These are phyloP conservation scores for Chaetomiaceae sp. DNA, from an alignment of 2,329 filamentous ascomycete genomes.

Conservation along the genomic window DNA sequence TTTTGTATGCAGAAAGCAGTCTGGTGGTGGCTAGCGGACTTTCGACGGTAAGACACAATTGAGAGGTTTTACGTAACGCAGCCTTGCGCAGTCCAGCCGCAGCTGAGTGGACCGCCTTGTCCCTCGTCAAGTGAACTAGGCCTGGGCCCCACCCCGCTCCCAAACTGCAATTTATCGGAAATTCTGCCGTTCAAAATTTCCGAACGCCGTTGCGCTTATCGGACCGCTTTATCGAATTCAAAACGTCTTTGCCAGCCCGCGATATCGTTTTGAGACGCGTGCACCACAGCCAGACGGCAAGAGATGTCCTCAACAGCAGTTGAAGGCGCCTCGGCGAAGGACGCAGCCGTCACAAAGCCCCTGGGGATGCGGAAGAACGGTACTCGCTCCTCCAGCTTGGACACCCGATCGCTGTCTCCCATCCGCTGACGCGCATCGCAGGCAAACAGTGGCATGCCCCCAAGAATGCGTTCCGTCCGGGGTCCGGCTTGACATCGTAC, in stretches of 20 bases:
- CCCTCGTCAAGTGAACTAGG: too few species aligned
- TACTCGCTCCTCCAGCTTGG: conserved; percentile 35
- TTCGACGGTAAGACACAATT: too few species aligned
- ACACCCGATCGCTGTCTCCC: not conserved
- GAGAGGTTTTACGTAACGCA: too few species aligned
- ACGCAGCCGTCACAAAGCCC: conserved; percentile 33
- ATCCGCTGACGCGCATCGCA: conserved; percentile 33
- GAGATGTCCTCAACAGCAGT: conserved; percentile 39
- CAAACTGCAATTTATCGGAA: not conserved
- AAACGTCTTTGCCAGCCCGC: too few species aligned
- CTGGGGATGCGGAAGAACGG: conserved; percentile 79
- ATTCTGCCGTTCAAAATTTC: conserved; percentile 7
- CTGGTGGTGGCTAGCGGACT: too few species aligned
- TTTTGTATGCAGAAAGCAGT: too few species aligned
- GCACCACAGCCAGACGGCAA: conserved; percentile 9
- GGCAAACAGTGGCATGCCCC: conserved; percentile 91
- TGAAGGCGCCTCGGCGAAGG: conserved; percentile 29
- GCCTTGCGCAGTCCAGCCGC: conserved; percentile 1
- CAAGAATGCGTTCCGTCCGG: conserved; percentile 81
- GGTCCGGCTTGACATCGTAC: conserved; percentile 69
- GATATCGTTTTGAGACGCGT: too few species aligned
- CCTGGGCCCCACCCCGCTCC: not conserved
- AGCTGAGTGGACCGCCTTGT: too few species aligned
- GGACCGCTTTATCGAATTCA: conserved; percentile 6
- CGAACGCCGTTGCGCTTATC: not conserved